Evolutionary conservation across 768 basidiomycete species (phyloP), one percentile per base, ranked within the genome.

Genomic region (Serendipita indica): DNA sequence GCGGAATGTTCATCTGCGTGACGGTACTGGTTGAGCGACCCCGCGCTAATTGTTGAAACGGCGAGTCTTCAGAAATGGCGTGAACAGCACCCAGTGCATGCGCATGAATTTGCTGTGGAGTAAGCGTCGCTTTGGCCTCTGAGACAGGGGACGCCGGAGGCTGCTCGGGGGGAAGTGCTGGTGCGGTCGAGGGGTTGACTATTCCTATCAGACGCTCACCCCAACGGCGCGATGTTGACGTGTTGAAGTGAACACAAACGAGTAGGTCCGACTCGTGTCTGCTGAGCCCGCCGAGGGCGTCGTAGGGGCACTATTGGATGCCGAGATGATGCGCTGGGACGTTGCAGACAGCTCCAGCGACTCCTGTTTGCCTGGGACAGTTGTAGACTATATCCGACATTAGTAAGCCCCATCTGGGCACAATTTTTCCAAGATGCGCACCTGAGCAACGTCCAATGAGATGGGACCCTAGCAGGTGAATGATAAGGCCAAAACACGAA

Each of bases 221-320:
- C 7, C 22, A 22, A 30, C 22, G n/a, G 30, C 30, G 4, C 49
- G 4, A 16, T 25, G 49, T 27, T 54, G 49, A 7, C 49, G 20
- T 16, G 49, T 22, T 4, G 49, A 54, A 20, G 49, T 54, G 49
- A 54, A 54, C 7, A 54, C 49, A n/a, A 54, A 54, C n/a, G 49
- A 54, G n/a, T 54, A 54, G 49, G 49, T 54, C 30, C 30, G 12
- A 7, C n/a, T 27, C 10, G 20, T n/a, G 30, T 54, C 49, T n/a
- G 41, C 6, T 18, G 41, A n/a, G 41, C 35, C 35, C 10, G 35
- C 35, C 10, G 49, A 22, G 12, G 49, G 49, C 10, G 16, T 54
- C 4, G 20, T 30, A 3, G 49, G 22, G 3, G 49, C 35, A n/a
- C n/a, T n/a, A n/a, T n/a, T n/a, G n/a, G n/a, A n/a, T n/a, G n/a